Conservation (phyloP, 2,329 filamentous ascomycete species). For the Cladosporium oxysporum region DNA sequence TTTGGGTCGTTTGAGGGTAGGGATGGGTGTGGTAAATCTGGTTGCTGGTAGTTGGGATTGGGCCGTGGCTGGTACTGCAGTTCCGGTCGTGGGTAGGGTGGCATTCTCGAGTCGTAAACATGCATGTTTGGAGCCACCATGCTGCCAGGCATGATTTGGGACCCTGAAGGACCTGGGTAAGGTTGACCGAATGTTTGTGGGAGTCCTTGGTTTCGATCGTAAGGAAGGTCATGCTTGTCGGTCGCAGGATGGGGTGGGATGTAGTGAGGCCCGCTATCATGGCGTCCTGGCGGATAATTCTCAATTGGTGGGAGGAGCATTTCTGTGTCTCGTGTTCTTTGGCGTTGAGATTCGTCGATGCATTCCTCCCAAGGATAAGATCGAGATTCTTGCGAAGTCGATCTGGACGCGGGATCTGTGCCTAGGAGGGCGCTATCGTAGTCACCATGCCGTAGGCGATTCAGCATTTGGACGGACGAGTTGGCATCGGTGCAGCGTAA, state of each 20-base stretch:
- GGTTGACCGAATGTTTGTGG: neutral
- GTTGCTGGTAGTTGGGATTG: neutral
- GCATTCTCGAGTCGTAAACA: neutral
- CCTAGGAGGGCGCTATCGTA: conserved; percentile 16
- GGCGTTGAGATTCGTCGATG: neutral
- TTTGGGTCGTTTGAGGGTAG: conserved; percentile 2
- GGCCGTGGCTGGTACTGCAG: conserved; percentile 1
- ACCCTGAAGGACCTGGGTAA: neutral
- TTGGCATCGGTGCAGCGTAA: conserved; percentile 17
- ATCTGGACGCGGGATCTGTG: neutral
- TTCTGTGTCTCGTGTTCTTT: neutral
- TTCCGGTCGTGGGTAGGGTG: neutral
- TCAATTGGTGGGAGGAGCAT: conserved; percentile 3
- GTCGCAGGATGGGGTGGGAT: neutral
- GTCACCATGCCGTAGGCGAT: conserved; percentile 17
- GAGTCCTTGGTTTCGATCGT: neutral
- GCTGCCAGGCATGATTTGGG: conserved; percentile 2
- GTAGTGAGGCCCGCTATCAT: neutral
- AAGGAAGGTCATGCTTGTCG: neutral
- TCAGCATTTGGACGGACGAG: conserved; percentile 11
- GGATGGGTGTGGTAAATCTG: neutral
- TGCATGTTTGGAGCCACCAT: neutral
- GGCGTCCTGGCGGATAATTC: neutral
- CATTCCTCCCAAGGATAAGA: conserved; percentile 15
- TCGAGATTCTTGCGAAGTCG: neutral